These are phyloP conservation scores for Meyerozyma athensensis DNA, from an alignment of 1,139 yeast species.

Conservation along the genomic window DNA sequence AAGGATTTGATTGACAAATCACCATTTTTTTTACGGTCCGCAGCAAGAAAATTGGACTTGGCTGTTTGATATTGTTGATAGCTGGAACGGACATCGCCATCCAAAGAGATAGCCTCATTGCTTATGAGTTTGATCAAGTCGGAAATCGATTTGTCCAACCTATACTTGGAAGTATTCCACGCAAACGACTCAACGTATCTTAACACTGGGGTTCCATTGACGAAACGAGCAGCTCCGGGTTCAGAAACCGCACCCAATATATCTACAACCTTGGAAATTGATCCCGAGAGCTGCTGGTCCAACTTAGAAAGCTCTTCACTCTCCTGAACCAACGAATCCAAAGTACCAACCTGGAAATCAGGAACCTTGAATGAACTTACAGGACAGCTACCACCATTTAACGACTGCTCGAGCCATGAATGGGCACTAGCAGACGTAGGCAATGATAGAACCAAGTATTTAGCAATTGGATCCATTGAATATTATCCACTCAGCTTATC, in stretches of 20 bases:
- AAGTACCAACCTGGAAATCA: conserved; percentile 89
- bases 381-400: conserved; percentile 40
- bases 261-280: conserved; percentile 74
- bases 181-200: conserved; percentile 68
- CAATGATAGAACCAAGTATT: conserved; percentile 47
- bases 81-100: conserved; percentile 71
- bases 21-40: conserved; percentile 90
- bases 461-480: conserved; percentile 26
- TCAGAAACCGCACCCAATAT: conserved; percentile 53
- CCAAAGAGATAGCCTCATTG: conserved; percentile 75
- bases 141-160: conserved; percentile 77
- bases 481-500: not conserved
- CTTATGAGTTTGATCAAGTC: conserved; percentile 69
- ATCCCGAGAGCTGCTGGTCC: conserved; percentile 67
- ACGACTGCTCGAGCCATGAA: conserved; percentile 40
- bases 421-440: conserved; percentile 46
- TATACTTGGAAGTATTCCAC: conserved; percentile 86
- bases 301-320: conserved; percentile 82
- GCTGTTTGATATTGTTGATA: conserved; percentile 75
- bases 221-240: conserved; percentile 25
- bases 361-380: conserved; percentile 59
- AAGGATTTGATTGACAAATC: conserved; percentile 86
- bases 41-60: conserved; percentile 76
- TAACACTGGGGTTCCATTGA: conserved; percentile 46
- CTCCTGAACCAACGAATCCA: conserved; percentile 85